Evolutionary conservation across 106 monocot species (phyloP), one percentile per base, ranked within the genome.

Genomic region (Acorus gramineus): DNA sequence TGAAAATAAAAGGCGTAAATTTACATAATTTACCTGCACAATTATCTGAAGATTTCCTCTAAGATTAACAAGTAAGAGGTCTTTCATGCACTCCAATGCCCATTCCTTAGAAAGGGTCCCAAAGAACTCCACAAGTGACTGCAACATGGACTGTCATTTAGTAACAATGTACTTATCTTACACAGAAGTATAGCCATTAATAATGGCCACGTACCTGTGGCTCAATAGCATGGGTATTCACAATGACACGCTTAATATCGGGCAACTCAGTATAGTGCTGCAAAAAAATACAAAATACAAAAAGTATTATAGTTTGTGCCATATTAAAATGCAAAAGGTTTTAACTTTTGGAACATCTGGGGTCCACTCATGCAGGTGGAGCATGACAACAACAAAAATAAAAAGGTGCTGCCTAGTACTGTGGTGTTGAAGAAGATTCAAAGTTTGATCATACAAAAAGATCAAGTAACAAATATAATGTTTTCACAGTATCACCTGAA

Each of bases 61-160:
- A 67, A 90, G 78, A 77, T 96, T 96, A 66, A 87, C 96, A 43
- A 96, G 65, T 46, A 96, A 77, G 67, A 96, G 85, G 62, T 96
- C 96, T 62, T 96, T 96, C 96, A 96, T 96, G 77, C 96, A 96
- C 60, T 96, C 96, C 44, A 96, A 68, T 42, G 96, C 96, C 96
- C 96, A 96, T 61, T 96, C 96, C 50, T n/a, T 96, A 8, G 96
- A 96, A 57, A 96, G 85, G 48, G 90, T 96, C 46, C 96, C 96
- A 81, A 96, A 96, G 72, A 96, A 96, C 76, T 96, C 96, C 46
- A 96, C 96, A 57, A 98, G 81, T 42, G 91, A 70, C 91, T 98
- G 78, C 45, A 65, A 56, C 28, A 53, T 28, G 60, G 11, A 73
- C 7, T 54, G 8, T 13, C 2, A 50, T 55, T 11, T 44, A 46